Conservation (phyloP, 305 asterid genomes). For the Fraxinus xanthoxyloides region DNA sequence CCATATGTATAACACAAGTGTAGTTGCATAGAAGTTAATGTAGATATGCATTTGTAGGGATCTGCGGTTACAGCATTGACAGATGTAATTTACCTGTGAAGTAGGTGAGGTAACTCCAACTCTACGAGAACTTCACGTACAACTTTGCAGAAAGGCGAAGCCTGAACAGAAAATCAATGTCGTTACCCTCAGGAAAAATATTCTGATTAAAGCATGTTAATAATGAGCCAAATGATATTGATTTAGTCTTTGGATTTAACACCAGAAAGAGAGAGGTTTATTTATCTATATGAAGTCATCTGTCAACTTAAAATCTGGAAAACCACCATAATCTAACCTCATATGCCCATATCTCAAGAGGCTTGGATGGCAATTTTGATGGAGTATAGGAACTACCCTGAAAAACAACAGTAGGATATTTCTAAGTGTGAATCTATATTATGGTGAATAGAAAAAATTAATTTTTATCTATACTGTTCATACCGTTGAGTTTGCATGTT, state of each 20-base stretch:
- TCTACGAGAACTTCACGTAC: conserved; percentile 91
- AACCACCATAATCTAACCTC: conserved; percentile 57
- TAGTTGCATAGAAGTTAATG: neutral
- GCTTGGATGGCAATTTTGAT: conserved; percentile 79
- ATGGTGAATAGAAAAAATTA: neutral
- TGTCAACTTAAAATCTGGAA: neutral
- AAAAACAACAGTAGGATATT: conserved; percentile 13
- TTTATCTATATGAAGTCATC: conserved; percentile 13
- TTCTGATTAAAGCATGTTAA: neutral
- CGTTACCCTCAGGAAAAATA: neutral
- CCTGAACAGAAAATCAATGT: conserved; percentile 38
- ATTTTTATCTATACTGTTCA: neutral
- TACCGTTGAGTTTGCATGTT: neutral
- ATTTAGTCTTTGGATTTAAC: neutral
- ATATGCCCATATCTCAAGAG: conserved; percentile 91
- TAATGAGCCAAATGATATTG: neutral
- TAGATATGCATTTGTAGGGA: neutral
- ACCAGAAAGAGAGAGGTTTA: neutral
- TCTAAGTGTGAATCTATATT: neutral
- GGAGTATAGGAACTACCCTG: conserved; percentile 79
- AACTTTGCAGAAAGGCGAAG: conserved; percentile 95
- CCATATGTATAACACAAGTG: neutral
- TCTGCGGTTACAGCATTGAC: neutral
- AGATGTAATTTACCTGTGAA: conserved; percentile 53
- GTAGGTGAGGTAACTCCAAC: conserved; percentile 89